These are phyloP conservation scores for Melaleuca alternifolia DNA, from an alignment of 345 rosid species.

Conservation along the genomic window DNA sequence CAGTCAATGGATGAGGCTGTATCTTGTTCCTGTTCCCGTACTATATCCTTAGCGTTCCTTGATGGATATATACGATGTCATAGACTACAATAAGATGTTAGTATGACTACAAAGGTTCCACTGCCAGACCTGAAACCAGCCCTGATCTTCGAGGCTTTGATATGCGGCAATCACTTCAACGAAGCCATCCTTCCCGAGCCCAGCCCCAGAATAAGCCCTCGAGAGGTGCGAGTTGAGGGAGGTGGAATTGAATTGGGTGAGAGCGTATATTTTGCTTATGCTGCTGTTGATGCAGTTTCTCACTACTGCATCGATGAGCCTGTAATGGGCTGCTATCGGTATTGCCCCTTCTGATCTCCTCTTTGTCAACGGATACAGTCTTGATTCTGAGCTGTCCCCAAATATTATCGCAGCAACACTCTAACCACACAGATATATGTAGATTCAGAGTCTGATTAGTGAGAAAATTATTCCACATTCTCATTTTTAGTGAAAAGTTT, in stretches of 20 bases:
- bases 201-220: constrained; percentile 48
- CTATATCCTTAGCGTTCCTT: not conserved
- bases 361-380: constrained; percentile 67
- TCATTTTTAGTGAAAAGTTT: not conserved
- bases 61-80: not conserved
- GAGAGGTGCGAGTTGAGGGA: constrained; percentile 75
- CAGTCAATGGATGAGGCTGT: not conserved
- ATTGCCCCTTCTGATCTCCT: constrained; percentile 79
- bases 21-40: fast-evolving
- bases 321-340: constrained; percentile 65
- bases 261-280: constrained; percentile 72
- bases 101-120: not conserved
- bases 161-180: constrained; percentile 79
- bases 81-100: not conserved
- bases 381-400: constrained; percentile 60
- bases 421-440: constrained; percentile 1
- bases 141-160: constrained; percentile 61
- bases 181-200: constrained; percentile 54
- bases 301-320: constrained; percentile 68
- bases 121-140: constrained; percentile 66
- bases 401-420: constrained; percentile 76
- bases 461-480: not conserved
- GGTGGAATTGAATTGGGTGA: constrained; percentile 86
- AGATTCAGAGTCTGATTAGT: not conserved
- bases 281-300: constrained; percentile 86